Percentiles rank a stretch among this genome's conserved stretches.
Evolutionary conservation across 129 eudicot genomes (phyloP).

Genomic region (Solidago caesia): DNA sequence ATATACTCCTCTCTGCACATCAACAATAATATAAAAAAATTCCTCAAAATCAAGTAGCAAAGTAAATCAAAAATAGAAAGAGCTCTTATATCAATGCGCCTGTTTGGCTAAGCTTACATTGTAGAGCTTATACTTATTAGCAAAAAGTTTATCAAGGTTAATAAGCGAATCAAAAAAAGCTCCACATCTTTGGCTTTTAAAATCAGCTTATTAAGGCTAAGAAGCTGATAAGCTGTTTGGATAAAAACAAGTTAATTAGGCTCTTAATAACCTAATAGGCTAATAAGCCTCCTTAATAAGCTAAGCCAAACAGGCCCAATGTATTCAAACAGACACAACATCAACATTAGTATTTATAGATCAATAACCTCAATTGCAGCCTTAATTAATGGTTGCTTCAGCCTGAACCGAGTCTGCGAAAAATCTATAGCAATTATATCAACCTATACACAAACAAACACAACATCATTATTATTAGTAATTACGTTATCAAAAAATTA

Average conservation of each 20-base stretch:
- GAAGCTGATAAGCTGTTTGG: too few relatives aligned
- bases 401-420: slow-evolving; percentile 63
- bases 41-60: slow-evolving; percentile 4
- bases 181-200: too few relatives aligned
- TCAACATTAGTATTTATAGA: not conserved
- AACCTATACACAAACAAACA: slow-evolving; percentile 71
- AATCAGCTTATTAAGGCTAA: too few relatives aligned
- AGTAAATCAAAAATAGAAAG: not conserved
- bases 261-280: too few relatives aligned
- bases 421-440: slow-evolving; percentile 88
- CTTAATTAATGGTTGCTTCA: slow-evolving; percentile 72
- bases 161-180: too few relatives aligned
- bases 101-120: not conserved
- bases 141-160: too few relatives aligned
- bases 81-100: not conserved
- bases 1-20: slow-evolving; percentile 80
- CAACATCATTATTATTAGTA: slow-evolving; percentile 3
- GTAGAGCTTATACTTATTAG: too few relatives aligned
- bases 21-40: slow-evolving; percentile 17
- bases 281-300: too few relatives aligned
- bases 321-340: not conserved
- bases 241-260: too few relatives aligned
- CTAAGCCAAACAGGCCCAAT: not conserved
- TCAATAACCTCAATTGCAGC: slow-evolving; percentile 73
- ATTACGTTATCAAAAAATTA: not conserved